Percentiles rank a stretch among this genome's conserved stretches.
Conservation (phyloP, 2,329 filamentous ascomycete genomes). For the Aspergillus glaucus region DNA sequence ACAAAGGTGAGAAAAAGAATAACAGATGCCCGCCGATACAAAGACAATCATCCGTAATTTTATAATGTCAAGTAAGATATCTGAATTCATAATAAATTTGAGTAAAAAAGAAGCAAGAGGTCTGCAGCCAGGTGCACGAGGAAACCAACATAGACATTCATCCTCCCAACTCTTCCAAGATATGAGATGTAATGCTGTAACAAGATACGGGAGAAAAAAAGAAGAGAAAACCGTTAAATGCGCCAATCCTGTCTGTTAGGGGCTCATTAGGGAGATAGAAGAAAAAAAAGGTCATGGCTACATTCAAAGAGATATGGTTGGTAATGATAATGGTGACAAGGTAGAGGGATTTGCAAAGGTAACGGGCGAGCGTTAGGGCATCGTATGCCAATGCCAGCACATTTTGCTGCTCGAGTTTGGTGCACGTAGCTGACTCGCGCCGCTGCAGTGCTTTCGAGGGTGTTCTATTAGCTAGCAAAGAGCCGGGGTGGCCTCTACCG, state of each 20-base stretch:
- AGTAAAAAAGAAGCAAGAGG: no score
- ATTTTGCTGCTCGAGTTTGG: not conserved
- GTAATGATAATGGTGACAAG: not conserved
- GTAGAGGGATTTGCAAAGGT: not conserved
- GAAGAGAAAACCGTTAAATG: slow-evolving; percentile 6
- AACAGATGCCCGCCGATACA: no score
- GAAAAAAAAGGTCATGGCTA: slow-evolving; percentile 12
- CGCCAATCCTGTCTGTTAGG: slow-evolving; percentile 12
- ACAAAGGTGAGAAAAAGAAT: no score
- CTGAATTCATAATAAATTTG: no score
- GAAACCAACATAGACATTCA: no score
- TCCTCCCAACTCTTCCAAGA: no score
- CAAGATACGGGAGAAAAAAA: slow-evolving; percentile 5
- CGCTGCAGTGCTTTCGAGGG: not conserved
- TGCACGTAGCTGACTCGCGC: no score
- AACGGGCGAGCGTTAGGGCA: not conserved
- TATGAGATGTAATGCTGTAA: not conserved
- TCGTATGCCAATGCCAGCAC: not conserved
- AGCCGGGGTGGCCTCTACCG: slow-evolving; percentile 14
- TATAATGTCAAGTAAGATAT: no score
- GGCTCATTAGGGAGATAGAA: slow-evolving; percentile 17
- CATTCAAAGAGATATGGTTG: not conserved
- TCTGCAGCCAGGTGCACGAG: no score
- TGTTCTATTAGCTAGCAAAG: not conserved
- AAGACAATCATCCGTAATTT: no score